Base-by-base conservation (phyloP, 441 rosid genomes). In the Pelargonium cotyledonis region DNA sequence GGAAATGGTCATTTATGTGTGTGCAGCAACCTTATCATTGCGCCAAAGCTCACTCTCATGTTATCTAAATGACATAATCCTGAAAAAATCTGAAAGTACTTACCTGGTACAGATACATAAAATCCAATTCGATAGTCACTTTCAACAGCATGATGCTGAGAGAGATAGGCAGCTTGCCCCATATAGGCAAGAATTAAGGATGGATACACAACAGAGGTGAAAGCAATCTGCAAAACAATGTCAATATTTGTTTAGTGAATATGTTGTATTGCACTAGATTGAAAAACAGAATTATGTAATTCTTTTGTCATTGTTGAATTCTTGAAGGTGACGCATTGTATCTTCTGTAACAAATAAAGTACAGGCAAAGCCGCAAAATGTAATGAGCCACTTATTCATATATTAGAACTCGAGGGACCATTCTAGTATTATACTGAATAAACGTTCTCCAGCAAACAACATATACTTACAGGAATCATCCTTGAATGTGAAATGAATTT, bases 111-210 rank as follows among this genome's bases (percentile, higher is more conserved):
- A 3, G 96, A 90, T 66, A 92, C 83, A 66, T 87, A 95, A 79
- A 91, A 92, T 72, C 91, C 87, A 73, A 92, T 89, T 1, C 82
- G 82, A 67, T 85, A 75, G 49, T 69, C 77, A 65, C 12, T 47
- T 47, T 9, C 53, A 47, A 11, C n/a, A 12, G n/a, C 53, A 14
- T 92, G 97, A 82, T 95, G 94, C 72, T 78, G 81, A 0, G 99
- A 95, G 63, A 92, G 80, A 80, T 85, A 95, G 61, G 99, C 98
- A 67, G 99, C 99, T 83, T 95, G 98, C 19, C 99, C 99, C 98
- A 92, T 95, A 70, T 95, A 95, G 63, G 96, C 98, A 84, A 92
- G 78, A 73, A 84, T 92, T 47, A 92, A 92, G 63, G 98, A 96
- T 19, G 97, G 98, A 84, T 92, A 95, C 58, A 95, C 98, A 68